A percentile compares a stretch with the other conserved stretches of the same genome.
phyloP scores from a whole-genome alignment of 1,284 basidiomycete species.

The Tylopilus sp. region DNA sequence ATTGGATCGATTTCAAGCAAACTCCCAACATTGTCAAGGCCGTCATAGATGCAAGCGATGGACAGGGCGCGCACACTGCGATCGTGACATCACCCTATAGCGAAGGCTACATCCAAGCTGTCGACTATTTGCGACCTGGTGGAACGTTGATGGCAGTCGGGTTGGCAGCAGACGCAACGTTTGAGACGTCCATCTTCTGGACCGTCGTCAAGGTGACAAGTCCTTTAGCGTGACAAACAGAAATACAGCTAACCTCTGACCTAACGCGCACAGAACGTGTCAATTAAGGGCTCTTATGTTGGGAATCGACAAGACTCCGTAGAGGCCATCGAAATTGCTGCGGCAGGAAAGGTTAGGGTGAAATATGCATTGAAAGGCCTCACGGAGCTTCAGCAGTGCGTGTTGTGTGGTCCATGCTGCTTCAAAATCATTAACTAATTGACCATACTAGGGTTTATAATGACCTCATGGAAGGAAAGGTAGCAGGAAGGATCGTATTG shows the following conservation, averaged over 20 bases:
- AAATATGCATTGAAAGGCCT: conserved; percentile 63
- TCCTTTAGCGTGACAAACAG: background rate
- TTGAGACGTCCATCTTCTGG: conserved; percentile 81
- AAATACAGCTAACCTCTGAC: conserved; percentile 8
- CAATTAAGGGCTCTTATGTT: conserved; percentile 82
- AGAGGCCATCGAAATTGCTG: conserved; percentile 80
- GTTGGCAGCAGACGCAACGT: conserved; percentile 68
- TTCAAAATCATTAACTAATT: background rate
- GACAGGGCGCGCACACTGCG: conserved; percentile 80
- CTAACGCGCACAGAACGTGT: conserved; percentile 57
- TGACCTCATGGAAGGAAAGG: conserved; percentile 63
- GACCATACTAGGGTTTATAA: conserved; percentile 59
- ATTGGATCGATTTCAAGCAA: conserved; percentile 85
- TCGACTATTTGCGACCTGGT: conserved; percentile 73
- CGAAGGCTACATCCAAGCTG: conserved; percentile 75
- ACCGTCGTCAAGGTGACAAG: conserved; percentile 69
- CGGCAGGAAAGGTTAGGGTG: conserved; percentile 74
- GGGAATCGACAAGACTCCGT: conserved; percentile 79
- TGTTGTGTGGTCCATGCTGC: conserved; percentile 14
- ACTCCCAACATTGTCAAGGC: conserved; percentile 70
- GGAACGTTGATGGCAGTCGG: conserved; percentile 83
- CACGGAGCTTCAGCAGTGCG: conserved; percentile 64
- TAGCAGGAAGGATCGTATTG: conserved; percentile 75
- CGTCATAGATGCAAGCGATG: conserved; percentile 74
- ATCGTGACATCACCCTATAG: conserved; percentile 73